Evolutionary conservation across 306 rosid genomes (phyloP).

Genomic region (Quercus dentata): DNA sequence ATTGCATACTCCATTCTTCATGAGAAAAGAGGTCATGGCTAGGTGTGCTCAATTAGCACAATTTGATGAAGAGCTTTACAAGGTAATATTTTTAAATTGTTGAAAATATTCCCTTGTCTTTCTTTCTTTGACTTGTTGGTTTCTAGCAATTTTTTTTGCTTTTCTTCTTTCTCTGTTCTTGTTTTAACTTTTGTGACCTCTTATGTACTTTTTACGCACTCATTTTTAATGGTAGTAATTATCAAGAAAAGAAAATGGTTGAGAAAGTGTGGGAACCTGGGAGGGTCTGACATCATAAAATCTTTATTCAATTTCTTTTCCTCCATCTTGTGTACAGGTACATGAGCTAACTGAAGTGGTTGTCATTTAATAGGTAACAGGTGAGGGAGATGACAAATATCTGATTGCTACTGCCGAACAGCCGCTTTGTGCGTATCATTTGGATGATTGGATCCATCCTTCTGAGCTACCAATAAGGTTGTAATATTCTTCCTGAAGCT

Average conservation of each 20-base stretch:
- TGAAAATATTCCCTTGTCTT: not conserved
- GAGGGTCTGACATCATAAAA: not conserved
- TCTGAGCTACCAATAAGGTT: conserved; percentile 85
- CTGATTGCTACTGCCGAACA: conserved; percentile 97
- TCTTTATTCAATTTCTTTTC: not conserved
- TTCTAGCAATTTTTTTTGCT: not conserved
- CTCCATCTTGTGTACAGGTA: not conserved
- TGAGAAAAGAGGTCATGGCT: conserved; percentile 90
- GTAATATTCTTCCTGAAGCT: conserved; percentile 5
- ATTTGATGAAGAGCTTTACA: conserved; percentile 92
- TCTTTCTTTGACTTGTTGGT: not conserved
- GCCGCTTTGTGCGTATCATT: conserved; percentile 87
- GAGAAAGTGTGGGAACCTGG: not conserved
- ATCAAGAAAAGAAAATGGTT: not conserved
- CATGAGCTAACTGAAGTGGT: not conserved
- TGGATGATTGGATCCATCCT: conserved; percentile 97
- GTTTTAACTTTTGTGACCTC: not conserved
- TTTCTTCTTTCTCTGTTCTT: not conserved
- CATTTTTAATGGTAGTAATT: not conserved
- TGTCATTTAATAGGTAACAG: conserved; percentile 63
- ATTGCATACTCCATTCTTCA: conserved; percentile 88
- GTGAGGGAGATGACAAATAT: conserved; percentile 97
- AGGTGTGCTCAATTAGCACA: conserved; percentile 98
- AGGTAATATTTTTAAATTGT: conserved; percentile 40
- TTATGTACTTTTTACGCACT: not conserved